Conservation (phyloP, 1,284 basidiomycete species). For the Sanguinoderma infundibulare region DNA sequence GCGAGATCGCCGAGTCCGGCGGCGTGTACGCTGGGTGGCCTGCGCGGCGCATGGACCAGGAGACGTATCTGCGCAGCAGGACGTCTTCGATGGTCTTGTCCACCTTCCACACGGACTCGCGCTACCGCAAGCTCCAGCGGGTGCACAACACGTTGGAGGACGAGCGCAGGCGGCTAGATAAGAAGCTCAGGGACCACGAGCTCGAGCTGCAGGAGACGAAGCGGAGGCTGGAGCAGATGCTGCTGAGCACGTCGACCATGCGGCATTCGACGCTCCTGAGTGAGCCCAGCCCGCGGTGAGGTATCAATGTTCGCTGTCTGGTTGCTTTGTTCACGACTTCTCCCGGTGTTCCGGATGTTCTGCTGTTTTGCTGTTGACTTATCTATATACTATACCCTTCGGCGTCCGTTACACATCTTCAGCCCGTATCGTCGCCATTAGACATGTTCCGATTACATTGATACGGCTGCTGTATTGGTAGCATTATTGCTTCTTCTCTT, state of each 20-base stretch:
- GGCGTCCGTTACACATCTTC: not conserved
- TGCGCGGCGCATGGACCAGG: constrained; percentile 30
- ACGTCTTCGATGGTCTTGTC: constrained; percentile 15
- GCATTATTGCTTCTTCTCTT: not conserved
- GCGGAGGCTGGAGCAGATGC: constrained; percentile 20
- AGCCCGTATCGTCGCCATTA: not conserved
- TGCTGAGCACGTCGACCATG: constrained; percentile 14
- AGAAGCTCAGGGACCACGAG: constrained; percentile 18
- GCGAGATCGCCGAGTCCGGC: constrained; percentile 48
- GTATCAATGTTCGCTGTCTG: too few species aligned
- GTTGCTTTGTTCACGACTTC: not conserved
- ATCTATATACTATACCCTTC: too few species aligned
- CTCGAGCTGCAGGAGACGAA: constrained; percentile 21
- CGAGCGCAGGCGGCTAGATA: constrained; percentile 18
- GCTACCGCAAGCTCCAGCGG: constrained; percentile 23
- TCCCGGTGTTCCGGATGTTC: not conserved
- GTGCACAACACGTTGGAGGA: constrained; percentile 18
- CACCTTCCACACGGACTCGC: constrained; percentile 11
- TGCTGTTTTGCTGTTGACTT: not conserved
- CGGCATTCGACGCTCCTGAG: constrained; percentile 11
- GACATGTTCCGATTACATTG: not conserved
- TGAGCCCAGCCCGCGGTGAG: not conserved
- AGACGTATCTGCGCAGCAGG: constrained; percentile 13
- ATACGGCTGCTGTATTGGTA: not conserved
- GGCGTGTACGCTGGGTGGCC: constrained; percentile 50